These are phyloP conservation scores for Trametes cinnabarina DNA, from an alignment of 768 basidiomycete genomes.

Conservation along the genomic window DNA sequence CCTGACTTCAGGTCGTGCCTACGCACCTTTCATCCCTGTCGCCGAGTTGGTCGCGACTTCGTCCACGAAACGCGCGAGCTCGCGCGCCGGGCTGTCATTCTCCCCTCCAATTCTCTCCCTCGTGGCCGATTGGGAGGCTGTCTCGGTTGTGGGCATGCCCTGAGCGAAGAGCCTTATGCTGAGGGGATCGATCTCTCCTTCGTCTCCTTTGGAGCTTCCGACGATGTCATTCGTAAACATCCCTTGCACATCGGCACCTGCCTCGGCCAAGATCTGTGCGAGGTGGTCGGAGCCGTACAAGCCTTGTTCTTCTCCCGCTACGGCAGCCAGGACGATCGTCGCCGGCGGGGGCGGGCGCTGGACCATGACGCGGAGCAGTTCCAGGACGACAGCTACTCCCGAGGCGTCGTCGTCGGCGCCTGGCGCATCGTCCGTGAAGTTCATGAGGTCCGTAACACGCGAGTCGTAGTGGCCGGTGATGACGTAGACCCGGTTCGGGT, in stretches of 20 bases:
- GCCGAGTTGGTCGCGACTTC: slow-evolving; percentile 49
- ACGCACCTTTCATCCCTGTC: slow-evolving; percentile 50
- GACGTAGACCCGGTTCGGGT: slow-evolving; percentile 50
- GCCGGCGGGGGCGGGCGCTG: slow-evolving; percentile 41
- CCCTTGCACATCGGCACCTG: slow-evolving; percentile 50
- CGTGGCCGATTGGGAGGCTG: slow-evolving; percentile 33
- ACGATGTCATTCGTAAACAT: slow-evolving; percentile 61
- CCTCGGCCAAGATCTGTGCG: slow-evolving; percentile 41
- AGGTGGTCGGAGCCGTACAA: slow-evolving; percentile 48
- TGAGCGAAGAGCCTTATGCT: slow-evolving; percentile 52
- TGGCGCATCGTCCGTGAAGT: slow-evolving; percentile 46
- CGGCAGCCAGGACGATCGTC: slow-evolving; percentile 52
- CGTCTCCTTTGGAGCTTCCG: slow-evolving; percentile 49
- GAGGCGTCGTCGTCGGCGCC: slow-evolving; percentile 56
- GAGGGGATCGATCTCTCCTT: slow-evolving; percentile 44
- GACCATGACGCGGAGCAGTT: slow-evolving; percentile 52
- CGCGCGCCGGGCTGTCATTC: slow-evolving; percentile 51
- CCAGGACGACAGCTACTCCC: slow-evolving; percentile 54
- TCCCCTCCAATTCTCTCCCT: slow-evolving; percentile 47
- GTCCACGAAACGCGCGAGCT: slow-evolving; percentile 51
- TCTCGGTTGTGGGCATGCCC: slow-evolving; percentile 48
- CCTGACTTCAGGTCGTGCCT: not conserved
- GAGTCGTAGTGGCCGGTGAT: slow-evolving; percentile 58
- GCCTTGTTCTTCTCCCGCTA: slow-evolving; percentile 53
- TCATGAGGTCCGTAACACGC: slow-evolving; percentile 38